Percentiles rank a stretch among this genome's conserved stretches.
Conservation (phyloP, 1,139 yeast species). For the Saccharomyces pastorianus region DNA sequence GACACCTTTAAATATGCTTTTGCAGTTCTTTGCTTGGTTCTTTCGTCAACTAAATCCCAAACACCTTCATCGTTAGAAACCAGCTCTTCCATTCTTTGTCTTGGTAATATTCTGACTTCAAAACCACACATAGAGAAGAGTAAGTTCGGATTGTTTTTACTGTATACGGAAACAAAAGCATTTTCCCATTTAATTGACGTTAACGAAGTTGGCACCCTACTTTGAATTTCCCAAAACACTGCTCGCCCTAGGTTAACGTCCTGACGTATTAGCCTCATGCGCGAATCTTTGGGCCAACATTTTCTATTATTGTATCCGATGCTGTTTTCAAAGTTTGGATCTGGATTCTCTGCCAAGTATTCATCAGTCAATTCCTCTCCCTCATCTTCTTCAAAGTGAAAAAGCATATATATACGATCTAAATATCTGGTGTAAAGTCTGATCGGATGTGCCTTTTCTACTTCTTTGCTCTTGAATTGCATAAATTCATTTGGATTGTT, state of each 20-base stretch:
- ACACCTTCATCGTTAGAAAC: constrained; percentile 65
- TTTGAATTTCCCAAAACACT: constrained; percentile 80
- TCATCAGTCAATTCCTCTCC: constrained; percentile 70
- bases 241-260: constrained; percentile 93
- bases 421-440: constrained; percentile 74
- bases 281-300: constrained; percentile 90
- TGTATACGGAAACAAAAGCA: constrained; percentile 79
- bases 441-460: constrained; percentile 66
- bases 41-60: constrained; percentile 76
- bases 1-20: constrained; percentile 82
- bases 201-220: constrained; percentile 69
- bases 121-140: constrained; percentile 91
- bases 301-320: constrained; percentile 80
- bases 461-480: constrained; percentile 52
- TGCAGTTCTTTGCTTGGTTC: constrained; percentile 80
- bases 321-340: constrained; percentile 81
- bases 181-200: constrained; percentile 74
- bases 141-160: constrained; percentile 81
- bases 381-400: constrained; percentile 67
- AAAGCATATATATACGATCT: constrained; percentile 73
- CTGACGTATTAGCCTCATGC: constrained; percentile 85
- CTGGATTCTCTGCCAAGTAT: constrained; percentile 76
- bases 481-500: constrained; percentile 67
- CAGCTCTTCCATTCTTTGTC: constrained; percentile 45
- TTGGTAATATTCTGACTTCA: constrained; percentile 84